phyloP scores from a whole-genome alignment of 164 flowering plant species.

The Aristolochia californica region DNA sequence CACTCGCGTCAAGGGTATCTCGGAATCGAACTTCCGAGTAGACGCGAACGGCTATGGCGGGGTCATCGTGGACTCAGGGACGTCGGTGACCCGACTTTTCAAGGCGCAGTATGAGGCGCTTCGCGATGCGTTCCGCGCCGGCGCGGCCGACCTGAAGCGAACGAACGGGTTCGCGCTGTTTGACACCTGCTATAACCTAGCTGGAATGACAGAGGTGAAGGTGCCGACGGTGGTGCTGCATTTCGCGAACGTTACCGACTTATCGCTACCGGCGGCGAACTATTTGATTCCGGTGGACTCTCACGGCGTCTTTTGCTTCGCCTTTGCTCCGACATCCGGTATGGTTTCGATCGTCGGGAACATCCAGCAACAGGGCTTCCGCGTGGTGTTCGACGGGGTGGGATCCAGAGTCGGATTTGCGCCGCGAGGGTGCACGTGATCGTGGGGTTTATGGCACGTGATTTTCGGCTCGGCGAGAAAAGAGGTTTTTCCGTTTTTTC shows the following conservation, averaged over 20 bases:
- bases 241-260: conserved; percentile 55
- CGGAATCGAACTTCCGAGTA: conserved; percentile 47
- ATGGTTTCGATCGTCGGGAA: conserved; percentile 89
- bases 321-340: conserved; percentile 72
- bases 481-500: neutral
- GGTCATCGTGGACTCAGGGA: conserved; percentile 87
- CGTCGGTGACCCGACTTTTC: conserved; percentile 86
- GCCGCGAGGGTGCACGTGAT: conserved; percentile 53
- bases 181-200: conserved; percentile 82
- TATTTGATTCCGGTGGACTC: conserved; percentile 79
- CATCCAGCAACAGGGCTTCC: conserved; percentile 91
- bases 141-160: conserved; percentile 41
- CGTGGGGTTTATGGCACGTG: conserved; percentile 21
- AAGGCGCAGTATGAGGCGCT: conserved; percentile 64
- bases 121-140: conserved; percentile 65
- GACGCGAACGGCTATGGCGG: conserved; percentile 79
- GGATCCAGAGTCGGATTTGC: conserved; percentile 74
- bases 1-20: conserved; percentile 41
- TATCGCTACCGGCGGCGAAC: conserved; percentile 78
- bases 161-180: conserved; percentile 58
- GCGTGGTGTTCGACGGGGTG: conserved; percentile 67
- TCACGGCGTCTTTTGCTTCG: conserved; percentile 72
- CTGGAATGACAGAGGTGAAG: conserved; percentile 67
- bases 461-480: conserved; percentile 1
- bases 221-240: conserved; percentile 94